phyloP scores from a whole-genome alignment of 2,329 filamentous ascomycete species.

The Exophiala spinifera region DNA sequence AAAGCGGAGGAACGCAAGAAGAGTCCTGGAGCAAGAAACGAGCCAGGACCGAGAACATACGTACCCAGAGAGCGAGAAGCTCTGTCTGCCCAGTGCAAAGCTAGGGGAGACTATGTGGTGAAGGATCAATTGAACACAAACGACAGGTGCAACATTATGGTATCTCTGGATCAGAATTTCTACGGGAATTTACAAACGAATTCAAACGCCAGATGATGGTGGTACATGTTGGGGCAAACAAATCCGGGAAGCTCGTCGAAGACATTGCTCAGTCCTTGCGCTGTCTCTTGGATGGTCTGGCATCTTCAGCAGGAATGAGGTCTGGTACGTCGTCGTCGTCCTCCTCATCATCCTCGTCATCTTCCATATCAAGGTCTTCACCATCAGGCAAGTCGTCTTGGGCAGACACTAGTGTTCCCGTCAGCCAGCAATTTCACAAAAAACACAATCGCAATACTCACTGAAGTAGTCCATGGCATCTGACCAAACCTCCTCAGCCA shows the following conservation, averaged over 20 bases:
- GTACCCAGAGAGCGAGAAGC: too few species aligned
- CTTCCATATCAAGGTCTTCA: constrained; percentile 67
- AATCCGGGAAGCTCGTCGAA: neutral
- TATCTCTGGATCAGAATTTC: neutral
- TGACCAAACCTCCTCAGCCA: constrained; percentile 73
- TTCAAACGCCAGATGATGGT: neutral
- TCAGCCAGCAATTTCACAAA: neutral
- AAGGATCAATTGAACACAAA: neutral
- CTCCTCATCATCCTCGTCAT: constrained; percentile 53
- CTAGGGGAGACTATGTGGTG: too few species aligned
- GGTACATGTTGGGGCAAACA: constrained; percentile 1
- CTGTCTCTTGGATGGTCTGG: constrained; percentile 30
- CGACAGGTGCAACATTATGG: neutral
- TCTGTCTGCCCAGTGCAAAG: too few species aligned
- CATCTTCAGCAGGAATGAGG: constrained; percentile 36
- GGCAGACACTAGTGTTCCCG: constrained; percentile 14
- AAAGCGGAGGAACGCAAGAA: too few species aligned
- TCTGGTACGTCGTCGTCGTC: constrained; percentile 53
- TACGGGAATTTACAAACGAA: neutral
- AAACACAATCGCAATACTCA: neutral
- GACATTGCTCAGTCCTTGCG: constrained; percentile 15
- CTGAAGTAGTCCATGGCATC: constrained; percentile 29
- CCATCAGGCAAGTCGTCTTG: constrained; percentile 46
- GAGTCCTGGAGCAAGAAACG: too few species aligned
- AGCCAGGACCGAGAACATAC: too few species aligned